phyloP scores from a whole-genome alignment of 2,329 filamentous ascomycete species.

The Leptographium radiaticola region DNA sequence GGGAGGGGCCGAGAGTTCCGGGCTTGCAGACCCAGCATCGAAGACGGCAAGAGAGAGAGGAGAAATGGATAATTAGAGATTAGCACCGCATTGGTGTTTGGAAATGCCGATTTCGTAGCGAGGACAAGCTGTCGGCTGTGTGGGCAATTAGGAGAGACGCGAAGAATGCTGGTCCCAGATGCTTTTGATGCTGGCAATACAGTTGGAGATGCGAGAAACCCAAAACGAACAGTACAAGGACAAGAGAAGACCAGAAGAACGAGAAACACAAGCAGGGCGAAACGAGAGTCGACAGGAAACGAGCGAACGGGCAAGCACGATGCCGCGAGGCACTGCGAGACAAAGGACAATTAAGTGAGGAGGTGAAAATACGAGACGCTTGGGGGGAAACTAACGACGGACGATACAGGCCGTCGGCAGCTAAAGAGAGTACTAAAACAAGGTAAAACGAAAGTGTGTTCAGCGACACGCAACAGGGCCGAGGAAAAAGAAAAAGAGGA shows the following conservation, averaged over 20 bases:
- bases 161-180: neutral
- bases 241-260: no score
- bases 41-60: neutral
- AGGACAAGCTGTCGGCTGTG: neutral
- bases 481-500: neutral
- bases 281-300: neutral
- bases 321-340: neutral
- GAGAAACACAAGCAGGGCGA: neutral
- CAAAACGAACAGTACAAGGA: no score
- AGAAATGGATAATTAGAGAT: neutral
- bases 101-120: neutral
- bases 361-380: neutral
- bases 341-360: neutral
- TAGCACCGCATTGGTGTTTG: conserved; percentile 2
- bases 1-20: conserved; percentile 5
- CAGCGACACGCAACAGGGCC: neutral
- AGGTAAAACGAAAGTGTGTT: neutral
- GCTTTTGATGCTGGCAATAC: no score
- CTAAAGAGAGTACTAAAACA: neutral
- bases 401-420: neutral
- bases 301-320: neutral
- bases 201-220: no score
- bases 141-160: neutral
- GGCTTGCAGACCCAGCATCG: conserved; percentile 3
- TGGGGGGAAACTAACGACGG: neutral